These are phyloP conservation scores for Cutaneotrichosporon sp. DNA, from an alignment of 1,284 basidiomycete species.

Conservation along the genomic window DNA sequence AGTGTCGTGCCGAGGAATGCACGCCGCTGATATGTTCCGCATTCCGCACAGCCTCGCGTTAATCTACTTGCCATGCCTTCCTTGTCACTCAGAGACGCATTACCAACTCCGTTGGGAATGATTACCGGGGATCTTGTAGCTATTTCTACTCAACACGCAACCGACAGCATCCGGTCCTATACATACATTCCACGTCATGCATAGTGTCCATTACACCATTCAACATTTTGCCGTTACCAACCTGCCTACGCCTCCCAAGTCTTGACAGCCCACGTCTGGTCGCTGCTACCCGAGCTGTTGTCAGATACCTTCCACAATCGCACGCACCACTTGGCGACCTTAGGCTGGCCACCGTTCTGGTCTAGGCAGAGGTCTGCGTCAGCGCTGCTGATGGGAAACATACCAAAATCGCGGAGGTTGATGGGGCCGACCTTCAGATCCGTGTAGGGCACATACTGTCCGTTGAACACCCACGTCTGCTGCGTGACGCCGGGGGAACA, in stretches of 20 bases:
- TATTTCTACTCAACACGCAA: not conserved
- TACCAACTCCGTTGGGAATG: no score
- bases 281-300: not conserved
- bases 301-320: not conserved
- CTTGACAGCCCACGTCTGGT: not conserved
- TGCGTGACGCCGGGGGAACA: constrained; percentile 19
- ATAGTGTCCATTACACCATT: no score
- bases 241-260: not conserved
- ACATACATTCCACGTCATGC: no score
- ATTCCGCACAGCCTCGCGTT: not conserved
- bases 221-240: no score
- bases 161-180: not conserved
- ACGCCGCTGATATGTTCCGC: not conserved
- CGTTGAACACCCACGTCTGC: constrained; percentile 24
- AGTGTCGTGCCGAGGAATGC: not conserved
- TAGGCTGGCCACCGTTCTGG: not conserved
- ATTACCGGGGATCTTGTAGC: no score
- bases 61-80: no score
- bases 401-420: not conserved
- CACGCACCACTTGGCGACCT: not conserved
- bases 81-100: no score
- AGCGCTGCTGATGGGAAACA: not conserved
- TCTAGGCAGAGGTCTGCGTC: not conserved
- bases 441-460: not conserved
- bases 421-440: not conserved